Evolutionary conservation across 2,329 filamentous ascomycete genomes (phyloP).

Genomic region (Colletotrichum somersetense): DNA sequence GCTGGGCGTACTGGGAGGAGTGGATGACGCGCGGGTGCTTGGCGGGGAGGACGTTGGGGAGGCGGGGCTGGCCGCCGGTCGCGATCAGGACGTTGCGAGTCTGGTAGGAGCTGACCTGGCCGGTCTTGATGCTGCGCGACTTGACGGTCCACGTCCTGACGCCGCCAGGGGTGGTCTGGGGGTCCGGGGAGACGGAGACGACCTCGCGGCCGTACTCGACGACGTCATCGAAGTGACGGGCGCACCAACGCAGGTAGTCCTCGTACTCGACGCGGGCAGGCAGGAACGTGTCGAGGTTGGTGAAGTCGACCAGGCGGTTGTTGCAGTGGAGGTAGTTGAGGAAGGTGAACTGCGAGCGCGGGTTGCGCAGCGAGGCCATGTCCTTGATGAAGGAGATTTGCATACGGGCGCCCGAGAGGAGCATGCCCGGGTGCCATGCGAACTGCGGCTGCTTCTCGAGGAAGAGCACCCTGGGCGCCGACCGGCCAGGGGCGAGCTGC

Average conservation of each 20-base stretch:
- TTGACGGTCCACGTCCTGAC: constrained; percentile 77
- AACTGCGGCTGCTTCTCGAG: constrained; percentile 87
- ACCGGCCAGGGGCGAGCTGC: constrained; percentile 55
- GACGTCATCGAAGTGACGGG: constrained; percentile 78
- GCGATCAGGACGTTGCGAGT: constrained; percentile 76
- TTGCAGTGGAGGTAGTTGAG: constrained; percentile 92
- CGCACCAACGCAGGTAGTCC: constrained; percentile 95
- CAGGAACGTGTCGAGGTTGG: constrained; percentile 89
- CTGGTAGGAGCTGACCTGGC: constrained; percentile 63
- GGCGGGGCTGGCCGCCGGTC: constrained; percentile 72
- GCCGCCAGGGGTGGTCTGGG: constrained; percentile 52
- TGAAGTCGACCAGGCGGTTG: constrained; percentile 87
- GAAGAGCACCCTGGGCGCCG: constrained; percentile 81
- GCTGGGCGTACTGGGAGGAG: constrained; percentile 85
- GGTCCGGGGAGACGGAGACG: constrained; percentile 71
- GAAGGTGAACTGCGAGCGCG: constrained; percentile 92
- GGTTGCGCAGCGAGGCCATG: constrained; percentile 88
- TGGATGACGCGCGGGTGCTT: constrained; percentile 83
- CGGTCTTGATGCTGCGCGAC: constrained; percentile 72
- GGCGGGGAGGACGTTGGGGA: constrained; percentile 77
- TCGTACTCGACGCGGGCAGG: constrained; percentile 91
- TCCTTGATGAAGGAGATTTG: constrained; percentile 99
- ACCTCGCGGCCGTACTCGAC: constrained; percentile 86
- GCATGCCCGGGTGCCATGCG: constrained; percentile 95
- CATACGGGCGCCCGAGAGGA: constrained; percentile 93